Conservation (phyloP, 257 asterid species). For the Solanum raphanifolium region DNA sequence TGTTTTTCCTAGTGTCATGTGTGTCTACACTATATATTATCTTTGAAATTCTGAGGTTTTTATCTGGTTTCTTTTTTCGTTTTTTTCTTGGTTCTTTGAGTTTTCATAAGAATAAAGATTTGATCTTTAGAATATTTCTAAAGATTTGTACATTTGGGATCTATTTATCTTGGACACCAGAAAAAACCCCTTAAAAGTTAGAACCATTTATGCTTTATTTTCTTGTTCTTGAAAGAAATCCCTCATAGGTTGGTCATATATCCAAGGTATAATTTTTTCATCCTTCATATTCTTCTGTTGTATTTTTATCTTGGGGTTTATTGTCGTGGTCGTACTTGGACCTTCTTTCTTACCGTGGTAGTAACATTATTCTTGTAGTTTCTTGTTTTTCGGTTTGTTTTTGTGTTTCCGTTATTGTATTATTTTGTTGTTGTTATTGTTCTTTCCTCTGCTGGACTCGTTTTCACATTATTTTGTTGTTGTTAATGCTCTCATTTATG, state of each 20-base stretch:
- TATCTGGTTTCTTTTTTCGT: not conserved
- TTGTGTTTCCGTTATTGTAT: not conserved
- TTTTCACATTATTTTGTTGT: not conserved
- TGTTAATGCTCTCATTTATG: not conserved
- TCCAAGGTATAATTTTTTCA: conserved; percentile 20
- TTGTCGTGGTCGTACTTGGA: not conserved
- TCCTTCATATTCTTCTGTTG: not conserved
- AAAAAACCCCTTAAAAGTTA: conserved; percentile 28
- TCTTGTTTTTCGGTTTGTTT: not conserved
- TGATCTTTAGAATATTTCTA: not conserved
- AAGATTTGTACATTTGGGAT: conserved; percentile 28
- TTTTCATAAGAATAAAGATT: conserved; percentile 1
- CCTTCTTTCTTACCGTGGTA: not conserved
- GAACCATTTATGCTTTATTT: conserved; percentile 40
- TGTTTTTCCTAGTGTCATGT: not conserved
- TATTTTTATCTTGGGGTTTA: not conserved
- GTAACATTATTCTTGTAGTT: not conserved
- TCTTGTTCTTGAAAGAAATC: conserved; percentile 18
- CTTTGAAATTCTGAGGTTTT: not conserved
- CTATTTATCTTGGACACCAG: conserved; percentile 33
- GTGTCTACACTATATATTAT: not conserved
- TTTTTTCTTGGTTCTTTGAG: not conserved
- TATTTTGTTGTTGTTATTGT: not conserved
- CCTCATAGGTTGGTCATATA: conserved; percentile 16
- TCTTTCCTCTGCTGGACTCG: not conserved